A percentile compares a stretch with the other conserved stretches of the same genome.
Evolutionary conservation across 1,284 basidiomycete genomes (phyloP).

Genomic region (Malassezia cuniculi): DNA sequence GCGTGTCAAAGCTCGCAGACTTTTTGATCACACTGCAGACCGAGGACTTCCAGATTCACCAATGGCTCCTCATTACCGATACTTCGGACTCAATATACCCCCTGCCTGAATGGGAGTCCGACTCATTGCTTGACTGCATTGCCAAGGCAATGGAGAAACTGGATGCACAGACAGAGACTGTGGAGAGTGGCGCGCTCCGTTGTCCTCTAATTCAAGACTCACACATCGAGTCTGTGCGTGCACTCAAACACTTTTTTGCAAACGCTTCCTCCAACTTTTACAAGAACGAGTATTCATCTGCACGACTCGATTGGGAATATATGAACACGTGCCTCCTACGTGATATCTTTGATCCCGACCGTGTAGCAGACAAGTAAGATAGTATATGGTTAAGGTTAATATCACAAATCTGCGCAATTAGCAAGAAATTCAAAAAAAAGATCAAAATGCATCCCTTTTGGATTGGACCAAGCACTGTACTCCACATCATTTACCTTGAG

Average conservation of each 20-base stretch:
- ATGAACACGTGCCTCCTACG: conserved; percentile 20
- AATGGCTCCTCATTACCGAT: conserved; percentile 98
- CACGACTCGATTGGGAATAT: conserved; percentile 11
- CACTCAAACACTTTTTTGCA: conserved; percentile 13
- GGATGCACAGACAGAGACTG: conserved; percentile 58
- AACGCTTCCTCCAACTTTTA: conserved; percentile 10
- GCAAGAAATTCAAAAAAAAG: too few species aligned
- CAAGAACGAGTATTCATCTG: neutral
- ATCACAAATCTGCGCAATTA: too few species aligned
- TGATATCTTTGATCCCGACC: conserved; percentile 22
- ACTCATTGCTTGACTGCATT: conserved; percentile 65
- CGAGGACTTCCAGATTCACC: conserved; percentile 94
- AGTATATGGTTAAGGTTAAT: too few species aligned
- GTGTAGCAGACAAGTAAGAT: neutral
- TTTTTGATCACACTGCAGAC: conserved; percentile 79
- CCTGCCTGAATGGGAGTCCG: conserved; percentile 66
- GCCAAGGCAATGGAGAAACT: conserved; percentile 44
- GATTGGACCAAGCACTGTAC: too few species aligned
- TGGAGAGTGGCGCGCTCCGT: conserved; percentile 47
- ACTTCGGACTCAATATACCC: conserved; percentile 87
- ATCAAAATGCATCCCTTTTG: too few species aligned
- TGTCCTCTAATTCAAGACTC: conserved; percentile 1
- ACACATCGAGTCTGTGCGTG: conserved; percentile 2
- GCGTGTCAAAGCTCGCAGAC: conserved; percentile 87
- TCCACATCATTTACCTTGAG: too few species aligned